These are phyloP conservation scores for Paragyromitra xinjiangensis DNA, from an alignment of 495 filamentous ascomycete species.

Conservation along the genomic window DNA sequence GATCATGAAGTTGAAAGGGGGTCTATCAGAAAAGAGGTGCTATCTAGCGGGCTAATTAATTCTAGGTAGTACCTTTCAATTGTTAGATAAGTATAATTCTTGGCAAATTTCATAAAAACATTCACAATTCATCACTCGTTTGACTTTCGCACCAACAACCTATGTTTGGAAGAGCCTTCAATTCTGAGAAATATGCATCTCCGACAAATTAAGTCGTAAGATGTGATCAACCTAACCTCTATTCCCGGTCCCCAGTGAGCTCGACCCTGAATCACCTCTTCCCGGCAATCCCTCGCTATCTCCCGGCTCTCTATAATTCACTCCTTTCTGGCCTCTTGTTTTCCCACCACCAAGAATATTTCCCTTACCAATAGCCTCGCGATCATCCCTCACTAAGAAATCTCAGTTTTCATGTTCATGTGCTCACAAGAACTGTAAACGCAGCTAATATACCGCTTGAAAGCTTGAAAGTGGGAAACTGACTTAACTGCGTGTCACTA, in stretches of 20 bases:
- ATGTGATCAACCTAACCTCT: not conserved
- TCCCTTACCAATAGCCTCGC: conserved; percentile 14
- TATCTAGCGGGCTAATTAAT: not conserved
- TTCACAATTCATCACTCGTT: conserved; percentile 9
- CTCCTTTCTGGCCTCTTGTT: conserved; percentile 14
- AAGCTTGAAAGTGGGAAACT: not conserved
- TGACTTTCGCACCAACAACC: not conserved
- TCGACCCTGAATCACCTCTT: conserved; percentile 12
- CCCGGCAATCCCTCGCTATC: conserved; percentile 24
- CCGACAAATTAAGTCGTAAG: not conserved
- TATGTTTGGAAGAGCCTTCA: not conserved
- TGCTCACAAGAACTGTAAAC: not conserved
- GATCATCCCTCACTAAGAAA: conserved; percentile 12
- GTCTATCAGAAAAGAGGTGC: not conserved
- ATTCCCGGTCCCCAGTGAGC: not conserved
- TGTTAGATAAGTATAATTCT: not conserved
- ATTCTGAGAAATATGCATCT: not conserved
- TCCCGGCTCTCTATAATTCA: conserved; percentile 31
- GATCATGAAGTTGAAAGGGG: not conserved
- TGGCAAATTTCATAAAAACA: not conserved
- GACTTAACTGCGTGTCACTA: conserved; percentile 19
- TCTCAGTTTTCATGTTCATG: not conserved
- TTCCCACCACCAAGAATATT: not conserved
- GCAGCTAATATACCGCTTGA: not conserved
- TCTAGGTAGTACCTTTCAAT: not conserved